A percentile compares a stretch with the other conserved stretches of the same genome.
Conservation (phyloP, 139 green algal species). For the Cymbomonas tetramitiformis region DNA sequence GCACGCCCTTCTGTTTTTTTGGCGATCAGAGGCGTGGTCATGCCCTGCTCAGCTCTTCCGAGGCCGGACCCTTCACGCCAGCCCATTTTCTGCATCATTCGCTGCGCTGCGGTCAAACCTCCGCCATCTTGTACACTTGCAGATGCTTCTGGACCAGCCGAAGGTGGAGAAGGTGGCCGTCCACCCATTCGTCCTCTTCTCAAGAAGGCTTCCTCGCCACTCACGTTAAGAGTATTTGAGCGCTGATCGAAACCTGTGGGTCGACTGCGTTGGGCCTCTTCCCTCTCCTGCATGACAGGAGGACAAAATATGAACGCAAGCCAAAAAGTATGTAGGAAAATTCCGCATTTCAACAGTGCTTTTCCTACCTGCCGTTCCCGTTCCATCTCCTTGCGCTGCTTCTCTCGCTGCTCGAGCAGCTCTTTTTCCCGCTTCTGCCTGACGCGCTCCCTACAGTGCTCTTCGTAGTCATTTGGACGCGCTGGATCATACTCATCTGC, state of each 20-base stretch:
- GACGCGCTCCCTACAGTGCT: conserved; percentile 29
- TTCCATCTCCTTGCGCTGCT: conserved; percentile 28
- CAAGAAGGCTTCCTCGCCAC: conserved; percentile 35
- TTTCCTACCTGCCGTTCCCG: background rate
- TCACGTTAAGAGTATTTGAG: conserved; percentile 16
- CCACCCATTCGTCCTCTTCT: conserved; percentile 17
- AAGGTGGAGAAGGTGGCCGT: background rate
- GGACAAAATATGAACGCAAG: too few relatives aligned
- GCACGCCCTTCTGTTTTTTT: conserved; percentile 50
- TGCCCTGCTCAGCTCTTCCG: conserved; percentile 63
- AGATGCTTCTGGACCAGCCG: background rate
- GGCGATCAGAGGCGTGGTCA: conserved; percentile 64
- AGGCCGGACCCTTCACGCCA: conserved; percentile 75
- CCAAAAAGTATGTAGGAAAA: too few relatives aligned
- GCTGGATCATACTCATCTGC: conserved; percentile 71
- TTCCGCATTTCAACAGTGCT: background rate
- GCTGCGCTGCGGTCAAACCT: conserved; percentile 50
- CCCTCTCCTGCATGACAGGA: conserved; percentile 7
- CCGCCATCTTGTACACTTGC: conserved; percentile 23
- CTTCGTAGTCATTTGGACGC: conserved; percentile 79
- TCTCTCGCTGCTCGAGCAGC: conserved; percentile 46
- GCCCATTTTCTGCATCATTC: conserved; percentile 90
- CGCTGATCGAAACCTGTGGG: background rate
- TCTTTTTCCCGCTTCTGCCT: conserved; percentile 37
- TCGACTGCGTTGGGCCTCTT: background rate